Evolutionary conservation across 768 basidiomycete genomes (phyloP).

Genomic region (Russula brevipes): DNA sequence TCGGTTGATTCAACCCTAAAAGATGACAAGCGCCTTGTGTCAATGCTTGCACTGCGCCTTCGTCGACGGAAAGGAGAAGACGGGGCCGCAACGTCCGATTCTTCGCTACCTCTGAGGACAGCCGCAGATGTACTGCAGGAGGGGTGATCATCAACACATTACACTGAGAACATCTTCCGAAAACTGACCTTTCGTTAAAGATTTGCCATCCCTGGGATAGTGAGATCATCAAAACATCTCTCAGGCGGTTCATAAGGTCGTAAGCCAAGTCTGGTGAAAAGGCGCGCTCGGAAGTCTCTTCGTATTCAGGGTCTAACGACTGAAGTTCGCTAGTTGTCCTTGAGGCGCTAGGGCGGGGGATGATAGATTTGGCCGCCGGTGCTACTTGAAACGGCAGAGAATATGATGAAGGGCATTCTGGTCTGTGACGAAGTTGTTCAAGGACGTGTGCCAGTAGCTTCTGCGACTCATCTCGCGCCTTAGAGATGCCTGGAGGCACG

Average conservation of each 20-base stretch:
- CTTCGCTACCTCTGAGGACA: conserved; percentile 4
- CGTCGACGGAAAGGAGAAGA: conserved; percentile 44
- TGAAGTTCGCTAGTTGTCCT: conserved; percentile 6
- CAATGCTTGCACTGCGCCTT: conserved; percentile 36
- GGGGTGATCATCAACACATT: not conserved
- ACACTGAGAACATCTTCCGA: no score
- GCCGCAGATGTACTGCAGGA: conserved; percentile 4
- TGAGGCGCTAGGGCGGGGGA: conserved; percentile 2
- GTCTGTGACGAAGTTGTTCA: conserved; percentile 53
- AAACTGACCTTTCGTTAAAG: conserved; percentile 18
- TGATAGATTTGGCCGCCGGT: not conserved
- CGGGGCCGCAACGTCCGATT: not conserved
- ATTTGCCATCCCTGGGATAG: conserved; percentile 18
- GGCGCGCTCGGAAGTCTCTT: conserved; percentile 40
- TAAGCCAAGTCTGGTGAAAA: conserved; percentile 66
- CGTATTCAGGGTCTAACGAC: conserved; percentile 34
- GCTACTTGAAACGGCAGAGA: not conserved
- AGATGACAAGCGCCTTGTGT: conserved; percentile 50
- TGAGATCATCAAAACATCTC: conserved; percentile 45
- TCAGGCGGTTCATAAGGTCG: conserved; percentile 55
- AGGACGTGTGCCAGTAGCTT: conserved; percentile 66
- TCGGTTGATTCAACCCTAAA: conserved; percentile 40
- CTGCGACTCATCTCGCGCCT: conserved; percentile 55
- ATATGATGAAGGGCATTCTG: conserved; percentile 40
- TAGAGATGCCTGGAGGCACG: conserved; percentile 32